These are phyloP conservation scores for Rhizopogon rudus DNA, from an alignment of 768 basidiomycete genomes.

Conservation along the genomic window DNA sequence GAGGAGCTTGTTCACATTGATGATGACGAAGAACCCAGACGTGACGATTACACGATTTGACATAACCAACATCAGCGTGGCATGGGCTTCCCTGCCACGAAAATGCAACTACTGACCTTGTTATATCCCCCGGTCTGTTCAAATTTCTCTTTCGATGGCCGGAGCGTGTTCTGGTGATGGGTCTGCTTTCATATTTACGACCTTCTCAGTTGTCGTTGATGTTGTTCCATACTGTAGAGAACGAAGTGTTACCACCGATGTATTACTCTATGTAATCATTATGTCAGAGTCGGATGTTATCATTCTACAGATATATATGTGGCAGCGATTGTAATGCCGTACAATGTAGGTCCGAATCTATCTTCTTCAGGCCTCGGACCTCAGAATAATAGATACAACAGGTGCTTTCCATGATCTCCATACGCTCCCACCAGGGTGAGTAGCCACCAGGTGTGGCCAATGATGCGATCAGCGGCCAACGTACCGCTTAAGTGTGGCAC, in stretches of 20 bases:
- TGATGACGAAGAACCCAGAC: slow-evolving; percentile 1
- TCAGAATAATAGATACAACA: background rate
- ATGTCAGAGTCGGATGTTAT: slow-evolving; percentile 22
- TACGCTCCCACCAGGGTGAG: slow-evolving; percentile 48
- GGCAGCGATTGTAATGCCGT: too few relatives aligned
- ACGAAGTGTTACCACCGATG: too few relatives aligned
- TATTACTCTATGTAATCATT: too few relatives aligned
- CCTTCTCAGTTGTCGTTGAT: background rate
- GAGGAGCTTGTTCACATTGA: slow-evolving; percentile 1
- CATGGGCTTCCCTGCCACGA: too few relatives aligned
- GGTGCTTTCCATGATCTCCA: slow-evolving; percentile 53
- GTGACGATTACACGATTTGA: background rate
- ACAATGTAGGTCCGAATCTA: too few relatives aligned
- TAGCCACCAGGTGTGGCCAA: slow-evolving; percentile 68
- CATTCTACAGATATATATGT: too few relatives aligned
- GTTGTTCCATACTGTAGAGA: too few relatives aligned
- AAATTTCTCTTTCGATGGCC: too few relatives aligned
- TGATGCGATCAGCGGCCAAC: slow-evolving; percentile 64
- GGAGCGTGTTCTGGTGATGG: too few relatives aligned
- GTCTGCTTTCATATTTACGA: too few relatives aligned
- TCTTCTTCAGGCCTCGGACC: background rate
- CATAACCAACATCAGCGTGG: background rate
- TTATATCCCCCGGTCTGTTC: too few relatives aligned
- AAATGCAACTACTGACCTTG: too few relatives aligned
- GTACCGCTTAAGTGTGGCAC: slow-evolving; percentile 52